These are phyloP conservation scores for Microcyclospora tardicrescens DNA, from an alignment of 2,329 filamentous ascomycete species.

Conservation along the genomic window DNA sequence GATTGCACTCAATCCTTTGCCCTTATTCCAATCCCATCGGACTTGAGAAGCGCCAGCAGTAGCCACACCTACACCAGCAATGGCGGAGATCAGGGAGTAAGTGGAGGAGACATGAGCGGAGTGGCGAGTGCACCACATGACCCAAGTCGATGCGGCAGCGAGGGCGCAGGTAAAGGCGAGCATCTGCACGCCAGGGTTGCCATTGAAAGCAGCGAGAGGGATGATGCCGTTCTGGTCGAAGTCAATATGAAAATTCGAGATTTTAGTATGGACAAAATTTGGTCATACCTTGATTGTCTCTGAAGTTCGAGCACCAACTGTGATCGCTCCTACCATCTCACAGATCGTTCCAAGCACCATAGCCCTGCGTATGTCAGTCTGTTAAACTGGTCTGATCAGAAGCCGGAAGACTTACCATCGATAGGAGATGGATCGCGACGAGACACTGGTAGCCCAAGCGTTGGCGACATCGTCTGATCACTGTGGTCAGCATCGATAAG, in stretches of 20 bases:
- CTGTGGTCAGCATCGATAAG: not conserved
- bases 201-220: constrained; percentile 33
- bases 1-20: constrained; percentile 33
- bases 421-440: constrained; percentile 39
- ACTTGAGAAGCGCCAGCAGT: constrained; percentile 32
- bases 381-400: constrained; percentile 29
- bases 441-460: constrained; percentile 41
- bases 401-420: constrained; percentile 25
- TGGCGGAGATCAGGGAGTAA: constrained; percentile 47
- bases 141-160: constrained; percentile 39
- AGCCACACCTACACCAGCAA: constrained; percentile 48
- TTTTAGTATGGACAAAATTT: too few relatives aligned
- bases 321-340: constrained; percentile 41
- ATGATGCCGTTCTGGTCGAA: constrained; percentile 42
- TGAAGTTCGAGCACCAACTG: constrained; percentile 39
- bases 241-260: too few relatives aligned
- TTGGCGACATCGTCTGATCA: constrained; percentile 39
- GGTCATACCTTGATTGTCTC: constrained; percentile 36
- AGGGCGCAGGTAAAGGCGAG: constrained; percentile 34
- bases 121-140: constrained; percentile 43
- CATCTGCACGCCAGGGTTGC: constrained; percentile 31
- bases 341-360: constrained; percentile 37
- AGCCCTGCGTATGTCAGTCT: constrained; percentile 37
- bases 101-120: constrained; percentile 50
- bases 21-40: constrained; percentile 31